phyloP scores from a whole-genome alignment of 306 rosid species.

The Parietaria judaica region DNA sequence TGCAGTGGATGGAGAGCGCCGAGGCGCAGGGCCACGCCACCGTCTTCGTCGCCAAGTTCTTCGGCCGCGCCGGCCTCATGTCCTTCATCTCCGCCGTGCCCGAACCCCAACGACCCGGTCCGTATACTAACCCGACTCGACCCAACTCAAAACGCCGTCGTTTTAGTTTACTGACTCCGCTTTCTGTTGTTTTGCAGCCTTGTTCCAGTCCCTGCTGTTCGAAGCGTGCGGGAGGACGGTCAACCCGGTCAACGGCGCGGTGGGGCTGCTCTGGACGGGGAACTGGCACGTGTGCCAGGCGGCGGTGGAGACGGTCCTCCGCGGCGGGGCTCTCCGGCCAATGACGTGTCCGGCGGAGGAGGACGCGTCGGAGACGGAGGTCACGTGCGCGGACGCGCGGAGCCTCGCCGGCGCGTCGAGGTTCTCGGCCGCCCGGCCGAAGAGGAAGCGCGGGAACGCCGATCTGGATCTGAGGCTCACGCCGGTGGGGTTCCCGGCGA shows the following conservation, averaged over 20 bases:
- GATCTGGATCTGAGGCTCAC: constrained; percentile 75
- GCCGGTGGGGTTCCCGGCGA: constrained; percentile 33
- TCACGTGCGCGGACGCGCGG: constrained; percentile 29
- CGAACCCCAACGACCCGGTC: constrained; percentile 67
- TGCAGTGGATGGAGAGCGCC: constrained; percentile 83
- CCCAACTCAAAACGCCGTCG: too few relatives aligned
- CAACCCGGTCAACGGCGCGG: constrained; percentile 82
- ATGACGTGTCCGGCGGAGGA: constrained; percentile 26
- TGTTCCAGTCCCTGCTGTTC: constrained; percentile 70
- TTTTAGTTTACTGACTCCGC: neutral
- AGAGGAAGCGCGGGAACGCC: constrained; percentile 48
- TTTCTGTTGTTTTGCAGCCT: constrained; percentile 31
- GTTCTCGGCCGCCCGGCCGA: constrained; percentile 38
- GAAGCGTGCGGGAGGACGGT: constrained; percentile 88
- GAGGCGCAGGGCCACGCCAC: constrained; percentile 97
- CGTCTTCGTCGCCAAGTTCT: constrained; percentile 92
- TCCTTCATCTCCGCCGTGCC: constrained; percentile 97
- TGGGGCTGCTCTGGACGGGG: constrained; percentile 77
- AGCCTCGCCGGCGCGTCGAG: constrained; percentile 29
- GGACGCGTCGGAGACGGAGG: constrained; percentile 64
- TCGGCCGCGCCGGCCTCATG: constrained; percentile 98
- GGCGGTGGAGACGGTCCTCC: constrained; percentile 77
- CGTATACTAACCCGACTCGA: neutral
- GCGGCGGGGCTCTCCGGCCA: constrained; percentile 59
- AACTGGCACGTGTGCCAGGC: constrained; percentile 91